phyloP scores from a whole-genome alignment of 495 filamentous ascomycete species.

The Penicillium subrubescens region DNA sequence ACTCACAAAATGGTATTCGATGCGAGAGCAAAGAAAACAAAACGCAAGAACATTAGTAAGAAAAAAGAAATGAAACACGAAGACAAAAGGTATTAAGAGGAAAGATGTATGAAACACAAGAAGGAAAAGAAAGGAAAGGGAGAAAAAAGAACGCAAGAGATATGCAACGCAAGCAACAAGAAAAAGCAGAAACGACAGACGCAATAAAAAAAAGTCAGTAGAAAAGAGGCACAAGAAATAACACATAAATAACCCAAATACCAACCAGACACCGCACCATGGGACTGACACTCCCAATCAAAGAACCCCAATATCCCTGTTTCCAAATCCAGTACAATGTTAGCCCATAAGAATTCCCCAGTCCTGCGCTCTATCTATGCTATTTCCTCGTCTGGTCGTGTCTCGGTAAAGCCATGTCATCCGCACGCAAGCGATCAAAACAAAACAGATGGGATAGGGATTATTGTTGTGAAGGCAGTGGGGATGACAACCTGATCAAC shows the following conservation, averaged over 20 bases:
- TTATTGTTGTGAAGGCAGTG: constrained; percentile 2
- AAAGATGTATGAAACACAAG: constrained; percentile 14
- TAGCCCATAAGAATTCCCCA: constrained; percentile 23
- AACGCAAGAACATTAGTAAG: background rate
- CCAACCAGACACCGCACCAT: constrained; percentile 26
- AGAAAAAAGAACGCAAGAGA: constrained; percentile 11
- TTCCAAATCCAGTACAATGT: constrained; percentile 30
- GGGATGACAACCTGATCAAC: constrained; percentile 21
- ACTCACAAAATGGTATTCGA: constrained; percentile 25
- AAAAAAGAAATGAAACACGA: background rate
- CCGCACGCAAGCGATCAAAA: constrained; percentile 27
- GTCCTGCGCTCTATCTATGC: constrained; percentile 36
- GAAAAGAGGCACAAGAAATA: constrained; percentile 8
- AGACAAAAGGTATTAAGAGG: constrained; percentile 15
- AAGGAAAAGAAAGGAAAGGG: constrained; percentile 8
- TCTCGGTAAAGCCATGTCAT: constrained; percentile 35
- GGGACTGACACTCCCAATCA: constrained; percentile 16
- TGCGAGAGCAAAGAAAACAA: constrained; percentile 2
- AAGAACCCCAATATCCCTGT: constrained; percentile 18
- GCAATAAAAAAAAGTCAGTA: constrained; percentile 12
- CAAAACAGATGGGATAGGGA: constrained; percentile 17
- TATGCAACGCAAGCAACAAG: constrained; percentile 7
- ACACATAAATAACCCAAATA: constrained; percentile 17
- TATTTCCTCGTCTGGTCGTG: constrained; percentile 36
- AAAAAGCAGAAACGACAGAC: constrained; percentile 11